Conservation (phyloP, 768 basidiomycete species). For the Lactarius tabidus region DNA sequence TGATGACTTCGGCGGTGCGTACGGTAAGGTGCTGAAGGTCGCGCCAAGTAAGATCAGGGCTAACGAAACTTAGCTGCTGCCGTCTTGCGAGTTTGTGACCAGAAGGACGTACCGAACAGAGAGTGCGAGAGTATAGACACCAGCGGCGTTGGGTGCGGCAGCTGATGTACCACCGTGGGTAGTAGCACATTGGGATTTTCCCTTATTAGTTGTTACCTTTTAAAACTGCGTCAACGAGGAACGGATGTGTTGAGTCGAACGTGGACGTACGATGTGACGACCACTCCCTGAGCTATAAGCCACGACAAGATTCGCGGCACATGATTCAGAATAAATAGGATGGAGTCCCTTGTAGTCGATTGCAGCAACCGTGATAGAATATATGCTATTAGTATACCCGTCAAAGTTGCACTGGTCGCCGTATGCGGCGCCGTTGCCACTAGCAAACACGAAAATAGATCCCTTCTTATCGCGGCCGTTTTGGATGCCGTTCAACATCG, state of each 20-base stretch:
- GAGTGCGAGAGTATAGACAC: constrained; percentile 87
- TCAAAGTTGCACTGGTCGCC: constrained; percentile 99
- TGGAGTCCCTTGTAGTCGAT: constrained; percentile 91
- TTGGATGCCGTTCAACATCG: constrained; percentile 89
- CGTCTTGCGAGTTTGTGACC: neutral
- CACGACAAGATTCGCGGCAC: constrained; percentile 94
- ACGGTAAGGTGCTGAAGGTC: constrained; percentile 92
- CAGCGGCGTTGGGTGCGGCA: constrained; percentile 94
- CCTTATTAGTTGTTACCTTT: constrained; percentile 93
- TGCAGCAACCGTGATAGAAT: constrained; percentile 93
- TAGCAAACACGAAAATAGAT: constrained; percentile 94
- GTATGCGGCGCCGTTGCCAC: constrained; percentile 87
- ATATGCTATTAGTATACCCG: constrained; percentile 97
- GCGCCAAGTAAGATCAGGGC: constrained; percentile 94
- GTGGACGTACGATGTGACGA: constrained; percentile 75
- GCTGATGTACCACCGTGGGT: constrained; percentile 96
- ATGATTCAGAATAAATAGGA: constrained; percentile 97
- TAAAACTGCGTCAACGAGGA: constrained; percentile 23
- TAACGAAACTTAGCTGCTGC: constrained; percentile 31
- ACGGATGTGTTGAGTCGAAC: constrained; percentile 4
- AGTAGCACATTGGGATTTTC: constrained; percentile 73
- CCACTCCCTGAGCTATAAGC: constrained; percentile 95
- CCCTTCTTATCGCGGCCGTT: constrained; percentile 88
- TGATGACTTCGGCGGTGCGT: constrained; percentile 69
- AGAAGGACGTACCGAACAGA: constrained; percentile 62